Evolutionary conservation across 345 rosid species (phyloP), one percentile per base, ranked within the genome.

Genomic region (Pugionium cornutum): DNA sequence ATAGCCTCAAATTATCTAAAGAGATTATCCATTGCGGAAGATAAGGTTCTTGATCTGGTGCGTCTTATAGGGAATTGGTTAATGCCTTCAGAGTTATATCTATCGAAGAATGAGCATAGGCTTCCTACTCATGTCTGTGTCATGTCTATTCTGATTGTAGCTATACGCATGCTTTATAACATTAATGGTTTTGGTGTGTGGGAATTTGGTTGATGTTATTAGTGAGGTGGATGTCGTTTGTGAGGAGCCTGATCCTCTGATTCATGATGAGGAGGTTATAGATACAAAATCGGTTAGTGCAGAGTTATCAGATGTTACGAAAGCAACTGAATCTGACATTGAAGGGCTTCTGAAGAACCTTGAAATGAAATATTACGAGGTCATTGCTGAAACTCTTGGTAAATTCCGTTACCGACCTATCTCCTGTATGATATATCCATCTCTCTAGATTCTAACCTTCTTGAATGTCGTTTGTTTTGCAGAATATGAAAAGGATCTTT

Each of bases 1-100:
- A 81, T 92, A 27, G 89, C 86, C 49, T 70, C 79, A 1, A 73
- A 76, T 37, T 89, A 83, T 84, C 83, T 92, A 6, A 69, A 69
- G 56, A 69, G 75, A 51, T 55, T 89, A 59, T 71, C 82, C 72
- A 81, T 87, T 76, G 58, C 79, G 0, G 68, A 51, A 7, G 86
- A 76, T 35, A 81, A 75, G 66, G 75, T 87, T 77, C 74, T 89
- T 53, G 75, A 79, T 29, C 75, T 74, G 53, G 89, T 18, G 18
- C 18, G 0, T 18, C 0, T 18, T 18, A 18, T 18, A 18, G 18
- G 18, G 18, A 18, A 18, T 58, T 85, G 96, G 96, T 78, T 85
- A 6, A 75, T 83, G 92, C 96, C 89, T 34, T 84, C 95, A 4
- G 90, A 87, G 39, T 65, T 89, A 6, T 81, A 90, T 85, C 53